Evolutionary conservation across 2,329 filamentous ascomycete genomes (phyloP).

Genomic region (Pezizomycotina sp.): DNA sequence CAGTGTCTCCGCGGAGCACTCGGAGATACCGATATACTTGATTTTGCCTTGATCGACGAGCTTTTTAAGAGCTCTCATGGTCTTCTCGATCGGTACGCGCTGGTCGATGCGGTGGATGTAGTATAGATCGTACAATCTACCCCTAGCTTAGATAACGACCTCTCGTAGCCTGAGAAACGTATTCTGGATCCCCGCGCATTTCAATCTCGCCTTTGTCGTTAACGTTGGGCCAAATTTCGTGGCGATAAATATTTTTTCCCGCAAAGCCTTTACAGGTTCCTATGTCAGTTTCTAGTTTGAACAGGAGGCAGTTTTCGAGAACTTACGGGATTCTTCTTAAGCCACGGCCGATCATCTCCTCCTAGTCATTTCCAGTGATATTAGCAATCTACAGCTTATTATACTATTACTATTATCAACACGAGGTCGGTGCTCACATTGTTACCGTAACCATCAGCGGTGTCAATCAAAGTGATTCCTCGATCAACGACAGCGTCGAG

Average conservation of each 20-base stretch:
- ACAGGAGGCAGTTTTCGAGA: conserved; percentile 32
- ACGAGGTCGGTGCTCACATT: too few species aligned
- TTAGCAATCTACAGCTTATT: too few species aligned
- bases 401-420: too few species aligned
- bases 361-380: too few species aligned
- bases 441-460: conserved; percentile 30
- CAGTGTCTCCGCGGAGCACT: conserved; percentile 35
- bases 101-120: conserved; percentile 34
- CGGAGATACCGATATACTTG: conserved; percentile 37
- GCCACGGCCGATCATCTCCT: too few species aligned
- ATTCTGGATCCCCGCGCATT: conserved; percentile 30
- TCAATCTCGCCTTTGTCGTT: conserved; percentile 17
- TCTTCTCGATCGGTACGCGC: conserved; percentile 35
- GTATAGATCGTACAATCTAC: conserved; percentile 33
- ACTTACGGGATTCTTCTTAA: too few species aligned
- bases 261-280: conserved; percentile 29
- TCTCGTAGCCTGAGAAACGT: conserved; percentile 31
- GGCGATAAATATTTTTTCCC: conserved; percentile 36
- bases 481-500: conserved; percentile 34
- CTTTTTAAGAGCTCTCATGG: conserved; percentile 32
- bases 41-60: conserved; percentile 38
- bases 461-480: conserved; percentile 31
- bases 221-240: conserved; percentile 35
- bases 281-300: conserved; percentile 30
- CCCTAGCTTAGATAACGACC: conserved; percentile 31